Conservation (phyloP, 169 alveolate species). For the Eimeria nieschulzi region DNA sequence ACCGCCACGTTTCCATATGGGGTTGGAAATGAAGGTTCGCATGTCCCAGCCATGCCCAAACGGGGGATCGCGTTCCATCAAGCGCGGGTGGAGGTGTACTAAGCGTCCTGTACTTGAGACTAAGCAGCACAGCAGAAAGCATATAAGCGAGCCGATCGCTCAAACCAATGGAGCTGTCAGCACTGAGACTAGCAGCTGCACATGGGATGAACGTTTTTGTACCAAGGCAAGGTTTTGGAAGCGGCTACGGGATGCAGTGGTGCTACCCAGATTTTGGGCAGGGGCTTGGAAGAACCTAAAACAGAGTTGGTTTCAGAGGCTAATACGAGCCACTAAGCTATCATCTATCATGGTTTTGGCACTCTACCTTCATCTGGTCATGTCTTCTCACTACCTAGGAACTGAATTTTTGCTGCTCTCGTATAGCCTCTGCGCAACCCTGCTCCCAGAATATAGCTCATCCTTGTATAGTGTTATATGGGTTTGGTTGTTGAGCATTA, state of each 20-base stretch:
- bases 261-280: not conserved
- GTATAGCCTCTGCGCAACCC: not conserved
- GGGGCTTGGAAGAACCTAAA: slow-evolving; percentile 12
- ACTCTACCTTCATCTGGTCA: not conserved
- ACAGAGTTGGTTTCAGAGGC: not conserved
- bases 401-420: not conserved
- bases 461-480: slow-evolving; percentile 5
- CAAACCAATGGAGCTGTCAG: not conserved
- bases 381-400: not conserved
- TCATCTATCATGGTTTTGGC: not conserved
- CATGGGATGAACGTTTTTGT: not conserved
- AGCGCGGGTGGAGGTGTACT: too few species aligned
- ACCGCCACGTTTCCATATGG: too few species aligned
- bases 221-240: too few species aligned
- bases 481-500: not conserved
- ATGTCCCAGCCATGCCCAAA: too few species aligned
- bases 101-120: too few species aligned
- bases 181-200: not conserved
- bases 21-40: too few species aligned
- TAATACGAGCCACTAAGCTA: not conserved
- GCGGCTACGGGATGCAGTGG: not conserved
- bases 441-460: not conserved
- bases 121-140: too few species aligned
- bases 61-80: too few species aligned
- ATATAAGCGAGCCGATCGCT: too few species aligned